These are phyloP conservation scores for Phytophthora macrochlamydospora DNA, from an alignment of 352 stramenopile species.

Conservation along the genomic window DNA sequence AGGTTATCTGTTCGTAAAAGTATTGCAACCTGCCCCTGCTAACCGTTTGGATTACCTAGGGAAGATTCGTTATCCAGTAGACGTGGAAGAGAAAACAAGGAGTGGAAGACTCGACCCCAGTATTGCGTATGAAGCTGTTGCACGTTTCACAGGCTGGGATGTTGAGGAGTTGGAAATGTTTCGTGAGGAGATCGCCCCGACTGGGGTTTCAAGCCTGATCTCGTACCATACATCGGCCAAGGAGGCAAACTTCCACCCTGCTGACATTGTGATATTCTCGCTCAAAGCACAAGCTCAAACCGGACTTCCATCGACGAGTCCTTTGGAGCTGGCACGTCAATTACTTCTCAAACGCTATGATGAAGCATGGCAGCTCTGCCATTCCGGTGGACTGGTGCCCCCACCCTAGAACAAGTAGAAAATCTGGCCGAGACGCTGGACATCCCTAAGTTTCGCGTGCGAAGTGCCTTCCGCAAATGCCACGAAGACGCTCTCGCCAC, in stretches of 20 bases:
- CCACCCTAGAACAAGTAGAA: conserved; percentile 71
- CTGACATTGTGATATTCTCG: conserved; percentile 74
- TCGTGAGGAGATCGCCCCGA: conserved; percentile 80
- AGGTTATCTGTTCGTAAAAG: conserved; percentile 57
- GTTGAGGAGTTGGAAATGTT: conserved; percentile 63
- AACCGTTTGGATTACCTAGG: conserved; percentile 31
- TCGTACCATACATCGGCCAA: conserved; percentile 31
- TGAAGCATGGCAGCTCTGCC: conserved; percentile 41
- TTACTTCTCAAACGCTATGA: conserved; percentile 52
- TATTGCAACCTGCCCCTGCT: conserved; percentile 29
- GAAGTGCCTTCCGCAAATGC: conserved; percentile 83
- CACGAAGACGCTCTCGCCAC: conserved; percentile 66
- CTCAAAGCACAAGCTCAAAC: conserved; percentile 25
- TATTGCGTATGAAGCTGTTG: conserved; percentile 54
- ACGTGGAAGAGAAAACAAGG: conserved; percentile 5
- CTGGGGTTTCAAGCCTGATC: conserved; percentile 53
- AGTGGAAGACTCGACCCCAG: conserved; percentile 31
- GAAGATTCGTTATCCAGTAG: conserved; percentile 55
- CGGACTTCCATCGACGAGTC: background rate
- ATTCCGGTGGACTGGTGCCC: conserved; percentile 12
- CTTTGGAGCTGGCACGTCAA: conserved; percentile 9
- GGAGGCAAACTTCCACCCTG: conserved; percentile 36
- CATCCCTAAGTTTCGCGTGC: conserved; percentile 81
- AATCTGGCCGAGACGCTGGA: conserved; percentile 68
- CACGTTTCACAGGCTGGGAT: conserved; percentile 40